phyloP scores from a whole-genome alignment of 2,329 filamentous ascomycete genomes.

The Amphichorda felina region DNA sequence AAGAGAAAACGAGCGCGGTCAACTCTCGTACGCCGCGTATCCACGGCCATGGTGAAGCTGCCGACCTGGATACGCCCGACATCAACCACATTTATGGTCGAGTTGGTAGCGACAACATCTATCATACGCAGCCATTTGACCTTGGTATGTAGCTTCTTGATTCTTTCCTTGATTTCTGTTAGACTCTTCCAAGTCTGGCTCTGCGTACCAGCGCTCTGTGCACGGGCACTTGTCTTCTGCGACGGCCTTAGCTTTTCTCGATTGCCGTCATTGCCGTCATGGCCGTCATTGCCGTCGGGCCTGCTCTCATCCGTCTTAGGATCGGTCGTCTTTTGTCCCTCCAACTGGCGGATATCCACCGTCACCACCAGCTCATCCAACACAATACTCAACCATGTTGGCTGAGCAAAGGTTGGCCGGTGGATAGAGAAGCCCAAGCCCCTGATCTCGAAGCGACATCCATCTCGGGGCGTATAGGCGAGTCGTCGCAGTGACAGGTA shows the following conservation, averaged over 20 bases:
- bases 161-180: constrained; percentile 66
- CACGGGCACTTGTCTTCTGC: constrained; percentile 4
- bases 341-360: constrained; percentile 60
- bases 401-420: constrained; percentile 90
- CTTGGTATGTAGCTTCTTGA: constrained; percentile 77
- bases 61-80: constrained; percentile 80
- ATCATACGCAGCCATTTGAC: constrained; percentile 84
- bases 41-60: constrained; percentile 73
- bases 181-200: constrained; percentile 74
- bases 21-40: constrained; percentile 84
- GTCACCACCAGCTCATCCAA: constrained; percentile 78
- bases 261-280: constrained; percentile 9
- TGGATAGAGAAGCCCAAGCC: constrained; percentile 82
- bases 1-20: constrained; percentile 84
- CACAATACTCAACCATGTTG: constrained; percentile 89
- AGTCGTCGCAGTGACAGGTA: constrained; percentile 87
- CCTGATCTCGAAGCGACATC: constrained; percentile 78
- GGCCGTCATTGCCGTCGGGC: constrained; percentile 11
- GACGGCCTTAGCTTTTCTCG: constrained; percentile 14
- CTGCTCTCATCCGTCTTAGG: constrained; percentile 8
- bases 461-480: constrained; percentile 80
- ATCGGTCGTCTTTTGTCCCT: constrained; percentile 28
- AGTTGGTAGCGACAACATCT: constrained; percentile 76
- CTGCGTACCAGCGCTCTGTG: constrained; percentile 20
- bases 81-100: constrained; percentile 63